phyloP scores from a whole-genome alignment of 2,329 filamentous ascomycete species.

The Raffaelea ambrosiae region DNA sequence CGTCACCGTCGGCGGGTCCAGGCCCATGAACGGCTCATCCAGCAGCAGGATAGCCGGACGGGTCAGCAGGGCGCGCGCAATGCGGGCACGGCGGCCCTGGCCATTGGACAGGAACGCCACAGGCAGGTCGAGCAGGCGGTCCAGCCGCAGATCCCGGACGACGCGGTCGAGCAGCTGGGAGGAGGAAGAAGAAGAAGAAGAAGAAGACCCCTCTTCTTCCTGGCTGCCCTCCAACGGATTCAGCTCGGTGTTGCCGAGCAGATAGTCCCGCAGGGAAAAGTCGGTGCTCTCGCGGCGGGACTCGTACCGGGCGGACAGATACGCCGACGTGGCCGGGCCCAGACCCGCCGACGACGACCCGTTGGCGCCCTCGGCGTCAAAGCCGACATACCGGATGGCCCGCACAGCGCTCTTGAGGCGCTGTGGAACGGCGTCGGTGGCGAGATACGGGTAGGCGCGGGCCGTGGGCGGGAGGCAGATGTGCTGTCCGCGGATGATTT shows the following conservation, averaged over 20 bases:
- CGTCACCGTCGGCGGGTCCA: constrained; percentile 75
- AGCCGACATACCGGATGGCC: constrained; percentile 85
- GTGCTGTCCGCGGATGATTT: constrained; percentile 67
- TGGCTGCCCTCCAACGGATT: constrained; percentile 54
- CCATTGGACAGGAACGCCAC: constrained; percentile 90
- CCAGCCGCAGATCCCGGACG: constrained; percentile 60
- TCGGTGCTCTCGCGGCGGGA: constrained; percentile 78
- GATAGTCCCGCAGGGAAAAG: constrained; percentile 72
- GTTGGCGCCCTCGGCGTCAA: constrained; percentile 57
- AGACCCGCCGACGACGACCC: constrained; percentile 19
- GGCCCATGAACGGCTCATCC: constrained; percentile 93
- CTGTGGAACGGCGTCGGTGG: constrained; percentile 48
- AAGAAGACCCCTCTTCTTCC: constrained; percentile 32
- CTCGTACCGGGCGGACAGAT: constrained; percentile 86
- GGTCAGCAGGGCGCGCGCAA: constrained; percentile 75
- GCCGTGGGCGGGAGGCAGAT: constrained; percentile 68
- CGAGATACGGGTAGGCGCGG: constrained; percentile 70
- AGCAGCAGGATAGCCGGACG: constrained; percentile 74
- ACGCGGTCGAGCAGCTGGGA: constrained; percentile 51
- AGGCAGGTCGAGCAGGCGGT: constrained; percentile 65
- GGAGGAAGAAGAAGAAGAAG: too few relatives aligned
- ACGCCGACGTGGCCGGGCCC: constrained; percentile 58
- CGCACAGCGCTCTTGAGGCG: constrained; percentile 49
- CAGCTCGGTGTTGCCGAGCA: constrained; percentile 73
- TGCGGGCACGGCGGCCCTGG: constrained; percentile 77